phyloP scores from a whole-genome alignment of 257 asterid species.

The Orobanche coerulescens region DNA sequence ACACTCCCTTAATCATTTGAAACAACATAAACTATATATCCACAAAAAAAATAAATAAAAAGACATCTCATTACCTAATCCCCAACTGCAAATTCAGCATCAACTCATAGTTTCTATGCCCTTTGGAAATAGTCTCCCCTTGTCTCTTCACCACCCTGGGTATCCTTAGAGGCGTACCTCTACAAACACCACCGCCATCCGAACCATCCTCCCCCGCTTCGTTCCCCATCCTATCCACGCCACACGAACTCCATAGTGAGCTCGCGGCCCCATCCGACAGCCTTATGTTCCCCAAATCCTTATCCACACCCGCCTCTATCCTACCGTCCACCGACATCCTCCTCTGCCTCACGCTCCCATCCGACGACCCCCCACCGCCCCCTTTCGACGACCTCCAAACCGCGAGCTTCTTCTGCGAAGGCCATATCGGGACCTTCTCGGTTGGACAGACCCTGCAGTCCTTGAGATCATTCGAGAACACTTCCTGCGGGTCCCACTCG shows the following conservation, averaged over 20 bases:
- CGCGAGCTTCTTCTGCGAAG: constrained; percentile 78
- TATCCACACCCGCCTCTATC: constrained; percentile 48
- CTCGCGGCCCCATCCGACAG: constrained; percentile 60
- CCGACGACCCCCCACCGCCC: no score
- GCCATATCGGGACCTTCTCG: constrained; percentile 66
- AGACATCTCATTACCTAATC: constrained; percentile 34
- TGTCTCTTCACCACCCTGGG: constrained; percentile 56
- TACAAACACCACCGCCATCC: background rate
- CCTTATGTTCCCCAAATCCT: constrained; percentile 48
- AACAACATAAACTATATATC: background rate
- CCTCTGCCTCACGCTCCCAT: constrained; percentile 34
- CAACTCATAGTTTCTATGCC: constrained; percentile 62
- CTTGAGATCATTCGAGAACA: constrained; percentile 45
- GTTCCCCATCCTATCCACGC: background rate
- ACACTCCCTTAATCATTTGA: background rate
- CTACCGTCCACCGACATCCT: constrained; percentile 79
- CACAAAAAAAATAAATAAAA: background rate
- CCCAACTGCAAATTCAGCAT: constrained; percentile 76
- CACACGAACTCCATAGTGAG: constrained; percentile 27
- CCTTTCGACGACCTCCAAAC: constrained; percentile 53
- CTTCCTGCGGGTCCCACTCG: constrained; percentile 78
- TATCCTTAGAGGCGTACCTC: constrained; percentile 42
- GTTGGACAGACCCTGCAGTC: constrained; percentile 49
- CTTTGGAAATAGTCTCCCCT: constrained; percentile 60
- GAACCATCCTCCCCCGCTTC: constrained; percentile 27